Evolutionary conservation across 768 basidiomycete genomes (phyloP), one percentile per base, ranked within the genome.

Genomic region (Agrocybe praecox): DNA sequence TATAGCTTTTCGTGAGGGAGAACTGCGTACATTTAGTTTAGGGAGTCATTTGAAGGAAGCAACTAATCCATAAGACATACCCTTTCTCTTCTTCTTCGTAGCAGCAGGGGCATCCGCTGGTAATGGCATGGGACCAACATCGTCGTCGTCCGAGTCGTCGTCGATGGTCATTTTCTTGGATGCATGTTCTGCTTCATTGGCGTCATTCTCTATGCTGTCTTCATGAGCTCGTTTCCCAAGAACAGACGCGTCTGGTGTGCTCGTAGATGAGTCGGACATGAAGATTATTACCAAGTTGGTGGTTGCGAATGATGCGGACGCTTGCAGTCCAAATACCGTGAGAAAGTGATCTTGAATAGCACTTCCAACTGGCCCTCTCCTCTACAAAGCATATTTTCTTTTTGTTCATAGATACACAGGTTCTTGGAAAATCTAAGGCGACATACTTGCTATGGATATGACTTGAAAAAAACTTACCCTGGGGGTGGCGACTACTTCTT

Each of bases 1-100:
- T 92, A 98, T 17, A 98, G 78, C 62, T 86, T 83, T 78, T 98
- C 97, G 70, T 98, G 95, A 0, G 91, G 94, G 7, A 98, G 82
- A 43, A 96, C 95, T 98, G 58, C 14, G 46, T 49, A 9, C 4
- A 29, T 9, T 29, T 29, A 5, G 5, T 29, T 29, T 29, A 32
- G 22, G 24, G 26, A 23, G 43, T 40, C 53, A 45, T 24, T 58
- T 69, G 24, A 56, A 51, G 62, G 50, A 53, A 58, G 58, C 55
- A 46, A 42, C 18, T 19, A 24, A 29, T 29, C 33, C 29, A 6
- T 44, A 32, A 34, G 21, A 68, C 79, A 55, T 66, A 90, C 93
- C 88, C 84, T 91, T 95, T 56, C 92, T 83, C 78, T 92, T 95
- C 76, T 88, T 89, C 67, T 73, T 63, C 49, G 62, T 61, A 61